Percentiles rank a stretch among this genome's conserved stretches.
phyloP scores from a whole-genome alignment of 805 yeast species.

The Blastobotrys chiropterorum region DNA sequence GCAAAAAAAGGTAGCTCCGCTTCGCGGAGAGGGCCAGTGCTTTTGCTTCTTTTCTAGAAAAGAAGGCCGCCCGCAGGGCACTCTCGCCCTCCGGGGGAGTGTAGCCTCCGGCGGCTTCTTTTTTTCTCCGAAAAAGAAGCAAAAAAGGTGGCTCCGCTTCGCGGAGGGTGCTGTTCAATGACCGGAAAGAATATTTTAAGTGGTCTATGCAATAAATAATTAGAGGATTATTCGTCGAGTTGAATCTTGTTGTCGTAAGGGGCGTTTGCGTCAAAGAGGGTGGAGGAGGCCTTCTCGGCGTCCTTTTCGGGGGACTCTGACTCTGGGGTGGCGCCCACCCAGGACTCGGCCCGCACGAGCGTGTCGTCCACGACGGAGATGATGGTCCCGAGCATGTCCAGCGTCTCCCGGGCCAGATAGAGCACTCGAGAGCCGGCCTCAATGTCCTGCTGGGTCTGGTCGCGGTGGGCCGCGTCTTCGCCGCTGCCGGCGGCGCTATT shows the following conservation, averaged over 20 bases:
- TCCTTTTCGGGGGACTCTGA: background rate
- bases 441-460: conserved; percentile 18
- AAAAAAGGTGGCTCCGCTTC: too few species aligned
- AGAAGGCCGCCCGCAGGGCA: too few species aligned
- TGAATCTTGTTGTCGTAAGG: conserved; percentile 4
- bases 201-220: background rate
- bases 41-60: too few species aligned
- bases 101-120: too few species aligned
- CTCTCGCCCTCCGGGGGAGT: too few species aligned
- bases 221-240: conserved; percentile 1
- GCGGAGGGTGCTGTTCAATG: too few species aligned
- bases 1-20: too few species aligned
- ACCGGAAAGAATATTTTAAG: too few species aligned
- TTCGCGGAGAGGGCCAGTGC: too few species aligned
- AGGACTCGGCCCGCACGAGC: conserved; percentile 74
- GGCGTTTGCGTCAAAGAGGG: background rate
- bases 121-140: background rate
- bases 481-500: too few species aligned
- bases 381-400: conserved; percentile 79
- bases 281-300: background rate
- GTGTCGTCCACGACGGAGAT: conserved; percentile 82
- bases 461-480: background rate
- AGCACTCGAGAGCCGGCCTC: conserved; percentile 61
- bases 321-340: conserved; percentile 38
- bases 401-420: conserved; percentile 79